Conservation (phyloP, 148 eudicot species). For the Rhododendron ferrugineum region DNA sequence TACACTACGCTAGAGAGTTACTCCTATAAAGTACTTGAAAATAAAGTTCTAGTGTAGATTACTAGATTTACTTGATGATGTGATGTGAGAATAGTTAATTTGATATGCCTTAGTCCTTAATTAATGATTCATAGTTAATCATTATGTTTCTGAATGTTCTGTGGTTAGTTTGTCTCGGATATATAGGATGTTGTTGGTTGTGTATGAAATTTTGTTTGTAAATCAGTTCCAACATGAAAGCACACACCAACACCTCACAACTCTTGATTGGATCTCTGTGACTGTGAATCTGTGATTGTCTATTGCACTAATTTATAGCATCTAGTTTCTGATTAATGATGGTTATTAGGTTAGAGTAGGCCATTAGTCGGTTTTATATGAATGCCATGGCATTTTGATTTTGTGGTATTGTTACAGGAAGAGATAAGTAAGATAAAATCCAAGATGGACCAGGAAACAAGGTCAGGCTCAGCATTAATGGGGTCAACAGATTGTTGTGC, state of each 20-base stretch:
- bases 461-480: conserved; percentile 21
- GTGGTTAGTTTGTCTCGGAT: background rate
- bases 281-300: background rate
- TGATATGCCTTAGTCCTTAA: background rate
- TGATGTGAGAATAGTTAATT: background rate
- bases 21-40: background rate
- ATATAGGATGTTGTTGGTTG: background rate
- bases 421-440: conserved; percentile 28
- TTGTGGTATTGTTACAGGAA: conserved; percentile 26
- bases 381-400: background rate
- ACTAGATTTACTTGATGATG: background rate
- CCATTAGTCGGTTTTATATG: background rate
- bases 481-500: conserved; percentile 13
- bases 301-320: background rate
- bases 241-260: background rate
- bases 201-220: background rate
- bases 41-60: background rate
- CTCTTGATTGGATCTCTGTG: background rate
- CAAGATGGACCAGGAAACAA: conserved; percentile 18
- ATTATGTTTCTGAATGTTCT: background rate
- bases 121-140: background rate
- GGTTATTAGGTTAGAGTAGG: background rate
- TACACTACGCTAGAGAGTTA: background rate
- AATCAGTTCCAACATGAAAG: background rate
- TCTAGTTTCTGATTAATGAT: background rate